Evolutionary conservation across 2,329 filamentous ascomycete species (phyloP).

Genomic region (Cordyceps fumosorosea): DNA sequence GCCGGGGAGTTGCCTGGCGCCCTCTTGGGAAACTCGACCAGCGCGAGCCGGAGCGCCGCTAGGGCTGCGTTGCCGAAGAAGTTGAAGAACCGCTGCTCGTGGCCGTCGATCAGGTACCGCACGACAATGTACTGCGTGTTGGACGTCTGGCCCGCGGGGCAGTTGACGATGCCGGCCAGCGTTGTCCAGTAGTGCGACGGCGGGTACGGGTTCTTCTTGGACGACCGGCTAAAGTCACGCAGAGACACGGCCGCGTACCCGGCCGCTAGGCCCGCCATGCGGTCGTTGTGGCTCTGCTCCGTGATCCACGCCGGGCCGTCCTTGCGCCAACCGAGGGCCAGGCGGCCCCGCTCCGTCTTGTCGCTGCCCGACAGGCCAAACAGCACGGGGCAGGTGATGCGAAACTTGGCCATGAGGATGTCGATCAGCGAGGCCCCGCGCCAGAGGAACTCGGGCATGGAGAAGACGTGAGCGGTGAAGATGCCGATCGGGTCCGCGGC

Average conservation of each 20-base stretch:
- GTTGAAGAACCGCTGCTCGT: constrained; percentile 66
- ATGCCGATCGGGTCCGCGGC: constrained; percentile 76
- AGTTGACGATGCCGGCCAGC: constrained; percentile 70
- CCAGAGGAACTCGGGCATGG: constrained; percentile 59
- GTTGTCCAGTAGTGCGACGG: constrained; percentile 77
- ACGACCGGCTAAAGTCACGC: constrained; percentile 69
- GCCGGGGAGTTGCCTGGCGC: constrained; percentile 41
- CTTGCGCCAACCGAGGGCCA: constrained; percentile 67
- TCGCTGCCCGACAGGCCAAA: constrained; percentile 78
- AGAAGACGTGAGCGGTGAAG: constrained; percentile 67
- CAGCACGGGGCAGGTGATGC: constrained; percentile 72
- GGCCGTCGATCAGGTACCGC: constrained; percentile 64
- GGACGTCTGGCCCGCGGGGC: constrained; percentile 59
- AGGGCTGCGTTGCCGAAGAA: constrained; percentile 75
- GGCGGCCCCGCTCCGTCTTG: constrained; percentile 59
- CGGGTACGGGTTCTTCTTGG: constrained; percentile 66
- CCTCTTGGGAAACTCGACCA: constrained; percentile 65
- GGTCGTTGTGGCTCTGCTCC: constrained; percentile 69
- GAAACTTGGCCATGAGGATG: constrained; percentile 79
- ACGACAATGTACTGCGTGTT: constrained; percentile 68
- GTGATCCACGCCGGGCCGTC: constrained; percentile 53
- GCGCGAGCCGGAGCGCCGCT: constrained; percentile 61
- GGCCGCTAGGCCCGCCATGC: constrained; percentile 76
- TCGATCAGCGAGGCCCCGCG: constrained; percentile 65
- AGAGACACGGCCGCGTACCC: constrained; percentile 80